Evolutionary conservation across 768 basidiomycete genomes (phyloP).

Genomic region (Suillus weaverae): DNA sequence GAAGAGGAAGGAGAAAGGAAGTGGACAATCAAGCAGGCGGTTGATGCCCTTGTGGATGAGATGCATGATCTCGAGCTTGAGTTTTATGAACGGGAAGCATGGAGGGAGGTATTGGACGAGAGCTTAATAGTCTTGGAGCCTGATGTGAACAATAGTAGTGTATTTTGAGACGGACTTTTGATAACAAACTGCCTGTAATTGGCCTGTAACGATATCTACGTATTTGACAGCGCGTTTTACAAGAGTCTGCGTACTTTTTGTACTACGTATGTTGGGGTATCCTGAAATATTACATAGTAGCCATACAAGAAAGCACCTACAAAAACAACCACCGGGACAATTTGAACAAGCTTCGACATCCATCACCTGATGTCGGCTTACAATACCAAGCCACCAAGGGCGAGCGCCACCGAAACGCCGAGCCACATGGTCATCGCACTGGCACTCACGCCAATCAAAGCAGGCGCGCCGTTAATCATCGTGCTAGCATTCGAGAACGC

Average conservation of each 20-base stretch:
- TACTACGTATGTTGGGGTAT: slow-evolving; percentile 4
- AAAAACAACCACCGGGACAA: background rate
- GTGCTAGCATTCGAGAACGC: slow-evolving; percentile 59
- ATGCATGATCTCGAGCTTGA: slow-evolving; percentile 59
- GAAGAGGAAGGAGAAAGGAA: slow-evolving; percentile 22
- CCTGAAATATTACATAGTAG: background rate
- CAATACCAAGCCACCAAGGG: slow-evolving; percentile 20
- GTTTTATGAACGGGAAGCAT: slow-evolving; percentile 42
- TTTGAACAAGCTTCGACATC: background rate
- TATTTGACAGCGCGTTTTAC: background rate
- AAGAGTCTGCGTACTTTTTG: slow-evolving; percentile 5
- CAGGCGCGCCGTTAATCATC: slow-evolving; percentile 43
- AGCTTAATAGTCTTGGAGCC: slow-evolving; percentile 11
- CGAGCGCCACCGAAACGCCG: slow-evolving; percentile 10
- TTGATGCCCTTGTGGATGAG: slow-evolving; percentile 54
- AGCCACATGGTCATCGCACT: slow-evolving; percentile 16
- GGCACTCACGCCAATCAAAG: slow-evolving; percentile 10
- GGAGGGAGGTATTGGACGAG: slow-evolving; percentile 19
- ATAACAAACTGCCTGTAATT: background rate
- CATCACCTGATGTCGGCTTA: slow-evolving; percentile 13
- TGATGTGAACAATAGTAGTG: background rate
- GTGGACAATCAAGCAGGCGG: slow-evolving; percentile 56
- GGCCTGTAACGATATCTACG: background rate
- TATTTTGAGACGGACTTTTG: background rate
- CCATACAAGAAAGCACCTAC: background rate